A percentile compares a stretch with the other conserved stretches of the same genome.
Conservation (phyloP, 106 monocot species). For the Dendrobium huoshanense region DNA sequence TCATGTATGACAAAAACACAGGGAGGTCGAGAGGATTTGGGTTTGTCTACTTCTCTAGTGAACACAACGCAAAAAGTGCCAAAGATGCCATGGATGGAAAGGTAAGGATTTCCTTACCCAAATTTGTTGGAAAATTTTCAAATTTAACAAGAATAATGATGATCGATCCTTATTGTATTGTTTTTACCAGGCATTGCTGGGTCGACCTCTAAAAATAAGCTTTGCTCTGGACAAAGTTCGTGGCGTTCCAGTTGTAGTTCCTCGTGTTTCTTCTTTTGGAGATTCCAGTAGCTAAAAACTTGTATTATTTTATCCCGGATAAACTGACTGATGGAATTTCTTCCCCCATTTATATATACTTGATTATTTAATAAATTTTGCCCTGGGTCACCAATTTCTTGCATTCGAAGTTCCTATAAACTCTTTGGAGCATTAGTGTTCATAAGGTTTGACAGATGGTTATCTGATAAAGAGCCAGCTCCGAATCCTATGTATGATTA, state of each 20-base stretch:
- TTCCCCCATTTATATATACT: too few species aligned
- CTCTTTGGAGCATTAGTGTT: too few species aligned
- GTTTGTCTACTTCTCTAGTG: slow-evolving; percentile 60
- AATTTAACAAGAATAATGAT: neutral
- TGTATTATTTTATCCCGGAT: neutral
- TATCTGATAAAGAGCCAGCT: too few species aligned
- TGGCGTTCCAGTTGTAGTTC: slow-evolving; percentile 63
- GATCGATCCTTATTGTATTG: neutral
- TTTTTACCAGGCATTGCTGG: slow-evolving; percentile 56
- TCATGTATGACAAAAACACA: slow-evolving; percentile 84
- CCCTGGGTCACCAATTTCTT: too few species aligned
- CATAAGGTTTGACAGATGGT: too few species aligned
- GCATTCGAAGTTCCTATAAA: too few species aligned
- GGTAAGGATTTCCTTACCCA: slow-evolving; percentile 19
- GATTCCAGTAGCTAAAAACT: slow-evolving; percentile 8
- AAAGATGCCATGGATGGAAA: slow-evolving; percentile 97
- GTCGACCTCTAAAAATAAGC: slow-evolving; percentile 80
- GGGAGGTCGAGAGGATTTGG: slow-evolving; percentile 96
- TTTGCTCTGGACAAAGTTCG: slow-evolving; percentile 73
- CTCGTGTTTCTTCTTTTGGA: slow-evolving; percentile 32
- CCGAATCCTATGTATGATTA: too few species aligned
- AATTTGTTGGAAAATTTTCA: too few species aligned
- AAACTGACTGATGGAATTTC: neutral
- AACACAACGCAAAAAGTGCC: slow-evolving; percentile 55
- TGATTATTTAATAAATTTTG: too few species aligned